Percentiles rank a stretch among this genome's conserved stretches.
Conservation (phyloP, 495 filamentous ascomycete species). For the Podospora anserina region DNA sequence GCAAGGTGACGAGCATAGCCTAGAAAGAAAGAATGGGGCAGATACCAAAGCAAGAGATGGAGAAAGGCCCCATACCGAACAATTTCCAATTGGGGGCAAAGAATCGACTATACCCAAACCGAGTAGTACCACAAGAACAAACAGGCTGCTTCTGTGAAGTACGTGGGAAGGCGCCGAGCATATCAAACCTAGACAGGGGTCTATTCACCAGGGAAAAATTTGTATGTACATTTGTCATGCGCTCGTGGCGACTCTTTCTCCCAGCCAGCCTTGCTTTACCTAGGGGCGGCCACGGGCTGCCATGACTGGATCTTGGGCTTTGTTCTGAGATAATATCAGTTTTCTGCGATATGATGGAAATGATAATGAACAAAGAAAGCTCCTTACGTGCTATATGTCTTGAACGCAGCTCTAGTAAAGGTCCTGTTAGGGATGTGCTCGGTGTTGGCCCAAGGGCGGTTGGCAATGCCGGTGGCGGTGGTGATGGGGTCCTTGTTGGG, state of each 20-base stretch:
- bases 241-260: neutral
- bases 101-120: too few species aligned
- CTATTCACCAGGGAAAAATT: neutral
- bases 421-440: constrained; percentile 74
- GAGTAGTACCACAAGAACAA: too few species aligned
- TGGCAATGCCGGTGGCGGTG: constrained; percentile 46
- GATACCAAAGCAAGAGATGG: too few species aligned
- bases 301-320: constrained; percentile 42
- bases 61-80: too few species aligned
- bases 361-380: neutral
- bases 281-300: constrained; percentile 37
- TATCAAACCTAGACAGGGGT: neutral
- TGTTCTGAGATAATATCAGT: constrained; percentile 22
- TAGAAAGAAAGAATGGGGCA: too few species aligned
- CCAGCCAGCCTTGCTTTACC: constrained; percentile 8
- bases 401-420: constrained; percentile 71
- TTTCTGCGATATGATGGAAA: neutral
- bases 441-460: constrained; percentile 68
- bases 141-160: too few species aligned
- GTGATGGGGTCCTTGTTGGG: constrained; percentile 68
- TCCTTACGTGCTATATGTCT: constrained; percentile 87
- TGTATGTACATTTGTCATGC: neutral
- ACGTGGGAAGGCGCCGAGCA: too few species aligned
- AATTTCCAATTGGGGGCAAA: too few species aligned
- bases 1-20: too few species aligned